Percentiles rank a stretch among this genome's conserved stretches.
Evolutionary conservation across 139 green algal species (phyloP).

Genomic region (Tetratostichococcus sp.): DNA sequence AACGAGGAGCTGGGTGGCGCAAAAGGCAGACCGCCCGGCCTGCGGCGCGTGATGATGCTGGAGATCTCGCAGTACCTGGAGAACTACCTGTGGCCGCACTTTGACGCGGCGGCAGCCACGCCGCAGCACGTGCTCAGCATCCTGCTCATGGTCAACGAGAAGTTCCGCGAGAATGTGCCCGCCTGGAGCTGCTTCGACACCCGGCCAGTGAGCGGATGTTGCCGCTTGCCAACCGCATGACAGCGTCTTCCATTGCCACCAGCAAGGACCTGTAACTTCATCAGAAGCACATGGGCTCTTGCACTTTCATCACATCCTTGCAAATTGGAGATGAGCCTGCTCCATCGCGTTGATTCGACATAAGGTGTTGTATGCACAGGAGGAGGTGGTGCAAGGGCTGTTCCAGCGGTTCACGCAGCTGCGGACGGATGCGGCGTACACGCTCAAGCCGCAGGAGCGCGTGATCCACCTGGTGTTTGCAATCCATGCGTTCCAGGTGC

Average conservation of each 20-base stretch:
- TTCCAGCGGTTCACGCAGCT: slow-evolving; percentile 69
- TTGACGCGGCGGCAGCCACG: slow-evolving; percentile 44
- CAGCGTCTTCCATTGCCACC: no score
- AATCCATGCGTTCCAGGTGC: slow-evolving; percentile 83
- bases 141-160: slow-evolving; percentile 92
- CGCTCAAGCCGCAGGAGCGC: slow-evolving; percentile 61
- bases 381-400: slow-evolving; percentile 59
- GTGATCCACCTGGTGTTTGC: slow-evolving; percentile 80
- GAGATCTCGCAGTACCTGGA: slow-evolving; percentile 95
- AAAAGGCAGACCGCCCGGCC: slow-evolving; percentile 23
- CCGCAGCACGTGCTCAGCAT: slow-evolving; percentile 52
- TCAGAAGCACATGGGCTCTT: no score
- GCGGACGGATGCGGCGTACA: slow-evolving; percentile 23
- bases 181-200: slow-evolving; percentile 74
- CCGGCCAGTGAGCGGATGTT: background rate
- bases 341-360: no score
- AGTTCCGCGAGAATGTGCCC: slow-evolving; percentile 79
- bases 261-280: no score
- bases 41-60: slow-evolving; percentile 61
- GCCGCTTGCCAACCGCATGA: no score
- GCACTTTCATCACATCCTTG: no score
- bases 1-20: slow-evolving; percentile 52
- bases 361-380: no score
- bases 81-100: slow-evolving; percentile 90
- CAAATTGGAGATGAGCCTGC: no score